These are phyloP conservation scores for Hordeum marinum DNA, from an alignment of 176 grass and related monocot genomes.

Conservation along the genomic window DNA sequence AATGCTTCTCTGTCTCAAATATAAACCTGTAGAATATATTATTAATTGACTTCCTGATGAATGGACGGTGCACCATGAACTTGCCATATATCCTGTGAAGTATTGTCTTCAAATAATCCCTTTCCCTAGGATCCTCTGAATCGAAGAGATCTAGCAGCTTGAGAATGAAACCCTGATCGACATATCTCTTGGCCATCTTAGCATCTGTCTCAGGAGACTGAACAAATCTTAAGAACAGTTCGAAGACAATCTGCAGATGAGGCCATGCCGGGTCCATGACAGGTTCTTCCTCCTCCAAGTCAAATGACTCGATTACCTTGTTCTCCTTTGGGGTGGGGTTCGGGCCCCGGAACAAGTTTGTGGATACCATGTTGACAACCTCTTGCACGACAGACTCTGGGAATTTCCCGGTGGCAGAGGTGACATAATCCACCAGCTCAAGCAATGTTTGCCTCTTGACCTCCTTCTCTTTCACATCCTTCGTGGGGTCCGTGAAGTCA, in stretches of 20 bases:
- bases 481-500: constrained; percentile 56
- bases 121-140: constrained; percentile 70
- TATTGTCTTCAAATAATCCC: constrained; percentile 77
- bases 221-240: constrained; percentile 71
- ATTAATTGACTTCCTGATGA: constrained; percentile 68
- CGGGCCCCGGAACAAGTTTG: constrained; percentile 51
- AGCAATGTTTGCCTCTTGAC: constrained; percentile 62
- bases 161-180: constrained; percentile 61
- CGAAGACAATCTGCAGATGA: constrained; percentile 69
- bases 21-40: constrained; percentile 76
- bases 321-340: constrained; percentile 44
- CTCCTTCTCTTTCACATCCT: constrained; percentile 69
- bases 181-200: constrained; percentile 66
- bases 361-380: constrained; percentile 42
- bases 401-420: constrained; percentile 53
- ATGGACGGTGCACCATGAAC: constrained; percentile 77
- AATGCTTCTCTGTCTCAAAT: constrained; percentile 78
- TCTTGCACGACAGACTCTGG: constrained; percentile 49
- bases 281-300: constrained; percentile 76
- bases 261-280: constrained; percentile 67
- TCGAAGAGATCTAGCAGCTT: constrained; percentile 68
- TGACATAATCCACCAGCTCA: constrained; percentile 65
- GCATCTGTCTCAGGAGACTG: constrained; percentile 66
- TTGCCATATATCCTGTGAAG: constrained; percentile 82
- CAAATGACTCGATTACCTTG: constrained; percentile 42